These are phyloP conservation scores for Plasmopara viticola DNA, from an alignment of 352 stramenopile genomes.

Conservation along the genomic window DNA sequence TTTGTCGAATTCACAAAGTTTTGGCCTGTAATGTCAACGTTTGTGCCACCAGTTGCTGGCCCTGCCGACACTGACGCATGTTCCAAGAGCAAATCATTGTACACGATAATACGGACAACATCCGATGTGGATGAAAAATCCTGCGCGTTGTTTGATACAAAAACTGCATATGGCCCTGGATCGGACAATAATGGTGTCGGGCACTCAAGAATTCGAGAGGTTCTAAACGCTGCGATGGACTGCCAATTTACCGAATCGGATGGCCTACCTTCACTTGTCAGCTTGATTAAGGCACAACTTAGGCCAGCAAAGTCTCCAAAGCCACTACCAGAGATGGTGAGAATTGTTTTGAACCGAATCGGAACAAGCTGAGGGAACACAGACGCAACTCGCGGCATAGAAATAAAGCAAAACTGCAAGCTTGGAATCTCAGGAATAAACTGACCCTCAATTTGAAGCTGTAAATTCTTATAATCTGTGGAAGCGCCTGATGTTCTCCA, in stretches of 20 bases:
- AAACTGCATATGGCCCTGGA: constrained; percentile 13
- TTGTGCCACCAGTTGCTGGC: constrained; percentile 24
- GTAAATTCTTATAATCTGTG: not conserved
- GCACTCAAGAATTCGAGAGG: constrained; percentile 28
- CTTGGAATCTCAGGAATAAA: constrained; percentile 6
- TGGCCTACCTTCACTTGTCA: not conserved
- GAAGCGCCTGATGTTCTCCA: constrained; percentile 15
- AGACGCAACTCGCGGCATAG: not conserved
- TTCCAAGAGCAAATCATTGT: constrained; percentile 13
- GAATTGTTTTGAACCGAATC: constrained; percentile 6
- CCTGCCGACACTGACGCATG: constrained; percentile 16
- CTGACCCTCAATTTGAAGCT: constrained; percentile 10
- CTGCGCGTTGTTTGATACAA: constrained; percentile 30
- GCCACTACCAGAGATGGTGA: constrained; percentile 20
- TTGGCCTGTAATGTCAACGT: constrained; percentile 21
- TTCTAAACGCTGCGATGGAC: constrained; percentile 16
- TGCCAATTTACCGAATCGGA: not conserved
- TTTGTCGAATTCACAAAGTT: constrained; percentile 16
- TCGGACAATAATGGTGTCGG: constrained; percentile 7
- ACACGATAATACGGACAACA: constrained; percentile 5
- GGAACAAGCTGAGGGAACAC: constrained; percentile 20
- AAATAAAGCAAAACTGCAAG: constrained; percentile 20
- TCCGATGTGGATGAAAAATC: constrained; percentile 11
- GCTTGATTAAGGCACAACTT: constrained; percentile 13
- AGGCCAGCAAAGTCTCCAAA: constrained; percentile 19